phyloP scores from a whole-genome alignment of 306 rosid genomes.

The Prunus padus region DNA sequence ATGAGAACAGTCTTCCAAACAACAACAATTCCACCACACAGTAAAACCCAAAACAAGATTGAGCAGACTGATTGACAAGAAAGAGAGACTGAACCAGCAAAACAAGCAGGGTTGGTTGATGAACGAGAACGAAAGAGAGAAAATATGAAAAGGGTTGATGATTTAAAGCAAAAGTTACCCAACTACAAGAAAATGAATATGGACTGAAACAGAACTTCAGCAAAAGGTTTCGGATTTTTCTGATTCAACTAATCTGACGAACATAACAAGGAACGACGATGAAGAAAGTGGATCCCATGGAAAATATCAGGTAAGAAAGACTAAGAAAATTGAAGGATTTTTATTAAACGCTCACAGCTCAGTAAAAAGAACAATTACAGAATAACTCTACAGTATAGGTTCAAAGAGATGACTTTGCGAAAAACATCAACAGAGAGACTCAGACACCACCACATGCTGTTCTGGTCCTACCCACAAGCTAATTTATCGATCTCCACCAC shows the following conservation, averaged over 20 bases:
- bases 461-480: constrained; percentile 48
- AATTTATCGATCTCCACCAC: constrained; percentile 24
- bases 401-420: constrained; percentile 78
- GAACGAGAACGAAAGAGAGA: neutral
- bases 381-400: constrained; percentile 92
- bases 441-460: constrained; percentile 97
- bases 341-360: neutral
- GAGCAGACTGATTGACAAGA: constrained; percentile 16
- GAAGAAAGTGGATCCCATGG: constrained; percentile 92
- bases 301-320: neutral
- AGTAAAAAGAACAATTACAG: constrained; percentile 48
- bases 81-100: neutral
- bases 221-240: neutral
- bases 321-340: neutral
- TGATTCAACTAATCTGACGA: constrained; percentile 86
- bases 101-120: neutral
- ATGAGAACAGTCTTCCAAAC: constrained; percentile 37
- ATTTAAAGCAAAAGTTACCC: neutral
- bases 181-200: constrained; percentile 8
- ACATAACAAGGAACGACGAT: constrained; percentile 92
- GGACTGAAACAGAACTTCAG: neutral
- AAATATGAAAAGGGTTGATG: neutral
- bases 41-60: constrained; percentile 6
- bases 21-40: constrained; percentile 22
- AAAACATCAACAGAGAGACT: constrained; percentile 71